Evolutionary conservation across 345 rosid species (phyloP).

Genomic region (Luvunga scandens): DNA sequence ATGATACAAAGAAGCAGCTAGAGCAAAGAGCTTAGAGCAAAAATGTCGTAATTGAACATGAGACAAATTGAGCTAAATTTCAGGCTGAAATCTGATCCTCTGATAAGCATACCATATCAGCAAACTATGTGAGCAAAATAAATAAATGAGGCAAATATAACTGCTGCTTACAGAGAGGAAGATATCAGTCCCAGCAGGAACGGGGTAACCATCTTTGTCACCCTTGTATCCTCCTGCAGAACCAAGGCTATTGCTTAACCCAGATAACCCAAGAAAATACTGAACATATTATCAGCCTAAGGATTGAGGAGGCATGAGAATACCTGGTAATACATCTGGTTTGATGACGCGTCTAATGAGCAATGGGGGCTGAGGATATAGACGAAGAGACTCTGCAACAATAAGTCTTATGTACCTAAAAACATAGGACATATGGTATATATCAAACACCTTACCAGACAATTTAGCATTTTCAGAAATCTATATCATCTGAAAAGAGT

Average conservation of each 20-base stretch:
- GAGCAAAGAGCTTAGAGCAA: background rate
- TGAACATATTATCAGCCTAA: background rate
- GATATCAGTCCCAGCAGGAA: conserved; percentile 87
- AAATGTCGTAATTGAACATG: background rate
- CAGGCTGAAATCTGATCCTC: background rate
- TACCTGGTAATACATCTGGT: conserved; percentile 79
- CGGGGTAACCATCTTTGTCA: conserved; percentile 60
- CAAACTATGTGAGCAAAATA: background rate
- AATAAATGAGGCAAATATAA: background rate
- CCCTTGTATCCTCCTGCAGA: conserved; percentile 79
- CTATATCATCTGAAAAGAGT: background rate
- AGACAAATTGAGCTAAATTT: background rate
- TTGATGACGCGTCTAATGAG: conserved; percentile 79
- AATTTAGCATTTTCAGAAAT: background rate
- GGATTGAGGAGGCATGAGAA: background rate
- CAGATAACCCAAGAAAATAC: background rate
- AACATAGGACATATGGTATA: conserved; percentile 9
- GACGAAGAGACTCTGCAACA: conserved; percentile 83
- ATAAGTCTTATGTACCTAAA: conserved; percentile 76
- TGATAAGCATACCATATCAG: background rate
- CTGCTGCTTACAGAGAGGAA: conserved; percentile 67
- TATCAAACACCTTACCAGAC: background rate
- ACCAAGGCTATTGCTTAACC: conserved; percentile 11
- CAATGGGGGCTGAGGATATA: conserved; percentile 93
- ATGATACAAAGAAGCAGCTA: background rate